Conservation (phyloP, 2,329 filamentous ascomycete genomes). For the Pyrenophora graminea region DNA sequence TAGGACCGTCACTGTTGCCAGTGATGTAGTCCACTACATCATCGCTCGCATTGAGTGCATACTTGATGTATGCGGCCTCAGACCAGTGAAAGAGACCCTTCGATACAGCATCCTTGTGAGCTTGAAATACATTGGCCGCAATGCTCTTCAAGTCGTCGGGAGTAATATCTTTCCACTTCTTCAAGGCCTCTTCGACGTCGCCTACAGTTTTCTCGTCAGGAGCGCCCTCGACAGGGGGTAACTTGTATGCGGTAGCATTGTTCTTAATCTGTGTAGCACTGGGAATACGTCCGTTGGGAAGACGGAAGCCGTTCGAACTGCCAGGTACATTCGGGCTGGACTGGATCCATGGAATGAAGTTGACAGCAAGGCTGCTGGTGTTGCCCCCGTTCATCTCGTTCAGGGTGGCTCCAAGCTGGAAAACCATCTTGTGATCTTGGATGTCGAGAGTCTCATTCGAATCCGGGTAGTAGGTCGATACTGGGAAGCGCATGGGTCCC, state of each 20-base stretch:
- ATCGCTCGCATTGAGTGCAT: slow-evolving; percentile 61
- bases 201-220: slow-evolving; percentile 26
- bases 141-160: slow-evolving; percentile 47
- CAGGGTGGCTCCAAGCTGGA: slow-evolving; percentile 64
- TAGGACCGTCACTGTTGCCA: slow-evolving; percentile 51
- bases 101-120: slow-evolving; percentile 59
- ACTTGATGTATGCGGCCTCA: slow-evolving; percentile 65
- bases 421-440: slow-evolving; percentile 67
- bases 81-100: slow-evolving; percentile 66
- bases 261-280: slow-evolving; percentile 35
- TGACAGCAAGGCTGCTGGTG: slow-evolving; percentile 53
- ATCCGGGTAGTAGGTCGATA: slow-evolving; percentile 53
- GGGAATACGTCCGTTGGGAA: slow-evolving; percentile 42
- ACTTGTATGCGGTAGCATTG: slow-evolving; percentile 28
- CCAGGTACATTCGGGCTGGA: slow-evolving; percentile 58
- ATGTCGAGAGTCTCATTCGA: slow-evolving; percentile 64
- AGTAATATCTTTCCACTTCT: slow-evolving; percentile 26
- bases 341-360: slow-evolving; percentile 68
- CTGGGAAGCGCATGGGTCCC: slow-evolving; percentile 69
- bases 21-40: slow-evolving; percentile 56
- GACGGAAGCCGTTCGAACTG: slow-evolving; percentile 41
- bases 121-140: slow-evolving; percentile 53
- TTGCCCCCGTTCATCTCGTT: slow-evolving; percentile 62
- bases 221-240: slow-evolving; percentile 16
- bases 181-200: slow-evolving; percentile 24